These are phyloP conservation scores for Coemansia sp. DNA, from an alignment of 192 early-diverging fungal genomes.

Conservation along the genomic window DNA sequence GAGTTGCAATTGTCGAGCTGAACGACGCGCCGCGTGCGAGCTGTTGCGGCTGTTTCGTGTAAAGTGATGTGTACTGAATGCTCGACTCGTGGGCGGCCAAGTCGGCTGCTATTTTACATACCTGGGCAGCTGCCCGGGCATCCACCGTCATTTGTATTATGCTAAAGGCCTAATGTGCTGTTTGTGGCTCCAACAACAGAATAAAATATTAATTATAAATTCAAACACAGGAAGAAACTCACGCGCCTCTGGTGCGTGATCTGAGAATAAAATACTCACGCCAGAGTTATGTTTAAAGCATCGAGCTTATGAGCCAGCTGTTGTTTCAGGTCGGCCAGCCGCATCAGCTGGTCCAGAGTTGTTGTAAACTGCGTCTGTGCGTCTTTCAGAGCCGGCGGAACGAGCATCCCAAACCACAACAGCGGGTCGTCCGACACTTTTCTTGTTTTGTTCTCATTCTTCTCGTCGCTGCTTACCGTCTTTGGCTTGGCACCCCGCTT, in stretches of 20 bases:
- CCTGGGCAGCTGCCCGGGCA: conserved; percentile 27
- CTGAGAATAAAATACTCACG: neutral
- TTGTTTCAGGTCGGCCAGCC: conserved; percentile 30
- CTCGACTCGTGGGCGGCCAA: conserved; percentile 23
- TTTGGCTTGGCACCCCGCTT: neutral
- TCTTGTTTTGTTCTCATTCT: neutral
- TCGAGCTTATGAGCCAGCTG: neutral
- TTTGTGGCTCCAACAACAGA: neutral
- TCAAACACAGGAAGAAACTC: neutral
- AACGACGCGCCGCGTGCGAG: conserved; percentile 15
- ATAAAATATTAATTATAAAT: neutral
- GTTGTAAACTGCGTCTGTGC: conserved; percentile 38
- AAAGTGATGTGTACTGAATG: conserved; percentile 23
- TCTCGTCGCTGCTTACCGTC: neutral
- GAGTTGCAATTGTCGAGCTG: conserved; percentile 22
- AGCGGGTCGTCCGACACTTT: conserved; percentile 30
- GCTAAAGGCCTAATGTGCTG: neutral
- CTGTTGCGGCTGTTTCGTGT: neutral
- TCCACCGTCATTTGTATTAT: conserved; percentile 16
- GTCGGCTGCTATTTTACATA: conserved; percentile 37
- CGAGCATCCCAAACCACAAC: conserved; percentile 51
- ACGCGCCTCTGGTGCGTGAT: neutral
- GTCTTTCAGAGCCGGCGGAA: conserved; percentile 41
- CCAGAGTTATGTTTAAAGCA: neutral
- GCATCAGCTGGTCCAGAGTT: conserved; percentile 25